phyloP scores from a whole-genome alignment of 2,329 filamentous ascomycete genomes.

The Neofusicoccum umdonicola region DNA sequence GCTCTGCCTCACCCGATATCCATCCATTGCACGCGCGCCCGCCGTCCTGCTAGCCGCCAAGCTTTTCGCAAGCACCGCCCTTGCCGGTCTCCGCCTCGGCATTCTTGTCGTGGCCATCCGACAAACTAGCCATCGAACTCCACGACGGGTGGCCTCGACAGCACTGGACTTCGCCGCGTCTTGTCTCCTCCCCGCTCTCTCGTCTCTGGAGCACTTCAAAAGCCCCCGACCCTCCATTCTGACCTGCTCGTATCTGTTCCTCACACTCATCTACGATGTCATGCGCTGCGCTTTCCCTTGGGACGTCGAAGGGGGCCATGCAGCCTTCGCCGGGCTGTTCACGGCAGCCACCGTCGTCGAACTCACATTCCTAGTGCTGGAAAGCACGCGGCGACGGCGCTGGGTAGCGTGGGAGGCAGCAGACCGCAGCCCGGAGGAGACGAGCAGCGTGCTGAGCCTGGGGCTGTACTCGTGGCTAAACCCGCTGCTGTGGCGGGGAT shows the following conservation, averaged over 20 bases:
- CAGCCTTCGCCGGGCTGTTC: constrained; percentile 23
- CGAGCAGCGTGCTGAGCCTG: constrained; percentile 50
- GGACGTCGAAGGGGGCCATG: constrained; percentile 20
- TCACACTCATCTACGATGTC: constrained; percentile 26
- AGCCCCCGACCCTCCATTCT: not conserved
- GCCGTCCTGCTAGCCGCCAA: not conserved
- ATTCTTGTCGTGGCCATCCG: not conserved
- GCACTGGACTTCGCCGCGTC: not conserved
- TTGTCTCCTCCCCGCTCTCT: not conserved
- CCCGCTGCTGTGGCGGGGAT: constrained; percentile 50
- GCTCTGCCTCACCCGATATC: not conserved
- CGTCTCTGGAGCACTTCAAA: not conserved
- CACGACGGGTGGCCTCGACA: not conserved
- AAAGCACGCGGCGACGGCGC: constrained; percentile 45
- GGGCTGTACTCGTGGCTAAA: constrained; percentile 56
- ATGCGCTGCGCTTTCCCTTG: constrained; percentile 27
- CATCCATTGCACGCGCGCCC: not conserved
- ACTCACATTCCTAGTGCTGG: constrained; percentile 43
- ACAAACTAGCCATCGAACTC: not conserved
- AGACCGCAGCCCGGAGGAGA: constrained; percentile 50
- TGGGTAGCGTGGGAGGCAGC: constrained; percentile 41
- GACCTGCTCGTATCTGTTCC: constrained; percentile 18
- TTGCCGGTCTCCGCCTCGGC: not conserved
- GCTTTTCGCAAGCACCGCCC: not conserved
- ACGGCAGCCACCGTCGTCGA: constrained; percentile 35